Evolutionary conservation across 2,329 filamentous ascomycete species (phyloP), one percentile per base, ranked within the genome.

Genomic region (Calycina herbarum): DNA sequence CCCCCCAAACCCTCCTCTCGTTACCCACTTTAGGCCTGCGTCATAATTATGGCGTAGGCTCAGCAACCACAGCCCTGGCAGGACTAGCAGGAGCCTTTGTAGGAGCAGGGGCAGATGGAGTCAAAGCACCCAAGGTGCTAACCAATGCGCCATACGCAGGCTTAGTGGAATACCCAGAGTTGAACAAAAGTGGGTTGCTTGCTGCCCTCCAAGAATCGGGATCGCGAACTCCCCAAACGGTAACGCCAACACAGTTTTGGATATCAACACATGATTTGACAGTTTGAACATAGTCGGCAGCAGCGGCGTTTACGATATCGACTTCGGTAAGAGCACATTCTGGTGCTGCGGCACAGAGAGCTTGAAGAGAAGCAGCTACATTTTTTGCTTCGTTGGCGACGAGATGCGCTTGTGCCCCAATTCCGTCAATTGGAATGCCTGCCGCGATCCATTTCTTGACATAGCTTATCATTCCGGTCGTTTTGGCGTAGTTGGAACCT

Each of bases 321-420:
- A 90, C 81, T 78, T 90, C 88, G 1, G 88, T 90, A 59, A 90
- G 81, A 5, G 88, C 87, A 38, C 89, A 82, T 73, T 90, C 86
- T 4, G 68, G 60, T 29, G 84, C 86, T 20, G 89, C 80, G 0
- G 79, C 78, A 71, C 82, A 78, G 65, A 90, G 78, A 24, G 86
- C 84, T 11, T 72, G 79, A 8, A 81, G 79, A 81, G 69, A 64
- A 15, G 61, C 68, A 10, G 67, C 57, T 10, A 63, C 63, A 20
- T 65, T 65, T 27, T 54, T 64, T 11, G 63, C 61, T 61, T 68
- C 60, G 35, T 66, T 66, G 5, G 67, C 65, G 40, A 61, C 63
- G n/a, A 68, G 42, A 56, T 64, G 57, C 11, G 65, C 65, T 62
- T 66, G 65, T 11, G 65, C 61, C 17, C 65, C 65, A 64, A 89